Evolutionary conservation across 345 rosid species (phyloP).

Genomic region (Euphorbia lathyris): DNA sequence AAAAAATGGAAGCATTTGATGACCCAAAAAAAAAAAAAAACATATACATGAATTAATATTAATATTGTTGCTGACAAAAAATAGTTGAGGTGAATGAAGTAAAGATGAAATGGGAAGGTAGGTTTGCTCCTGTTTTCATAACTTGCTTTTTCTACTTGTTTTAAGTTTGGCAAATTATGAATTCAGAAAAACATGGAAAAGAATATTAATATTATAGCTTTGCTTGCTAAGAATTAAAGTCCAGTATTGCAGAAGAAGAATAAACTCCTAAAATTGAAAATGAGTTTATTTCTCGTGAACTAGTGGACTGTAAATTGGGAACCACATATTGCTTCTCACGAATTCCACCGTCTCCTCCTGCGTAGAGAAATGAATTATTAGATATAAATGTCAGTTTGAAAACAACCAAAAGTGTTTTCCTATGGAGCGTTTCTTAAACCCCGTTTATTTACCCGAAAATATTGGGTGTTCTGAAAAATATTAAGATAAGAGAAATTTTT

Average conservation of each 20-base stretch:
- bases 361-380: slow-evolving; percentile 21
- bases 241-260: slow-evolving; percentile 8
- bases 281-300: slow-evolving; percentile 74
- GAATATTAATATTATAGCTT: neutral
- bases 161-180: slow-evolving; percentile 7
- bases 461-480: too few species aligned
- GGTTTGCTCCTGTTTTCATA: neutral
- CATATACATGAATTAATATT: neutral
- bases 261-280: neutral
- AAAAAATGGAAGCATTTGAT: too few species aligned
- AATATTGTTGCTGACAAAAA: neutral
- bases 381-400: too few species aligned
- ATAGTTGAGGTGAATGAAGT: neutral
- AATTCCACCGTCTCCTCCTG: slow-evolving; percentile 84
- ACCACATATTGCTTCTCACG: slow-evolving; percentile 77
- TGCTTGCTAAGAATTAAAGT: neutral
- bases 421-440: too few species aligned
- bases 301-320: slow-evolving; percentile 83
- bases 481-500: too few species aligned
- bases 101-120: neutral
- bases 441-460: too few species aligned
- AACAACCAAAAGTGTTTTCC: too few species aligned
- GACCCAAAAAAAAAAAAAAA: too few species aligned
- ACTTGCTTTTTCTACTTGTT: slow-evolving; percentile 7
- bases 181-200: neutral